Evolutionary conservation across 176 grass and related monocot genomes (phyloP).

Genomic region (Thalia dealbata): DNA sequence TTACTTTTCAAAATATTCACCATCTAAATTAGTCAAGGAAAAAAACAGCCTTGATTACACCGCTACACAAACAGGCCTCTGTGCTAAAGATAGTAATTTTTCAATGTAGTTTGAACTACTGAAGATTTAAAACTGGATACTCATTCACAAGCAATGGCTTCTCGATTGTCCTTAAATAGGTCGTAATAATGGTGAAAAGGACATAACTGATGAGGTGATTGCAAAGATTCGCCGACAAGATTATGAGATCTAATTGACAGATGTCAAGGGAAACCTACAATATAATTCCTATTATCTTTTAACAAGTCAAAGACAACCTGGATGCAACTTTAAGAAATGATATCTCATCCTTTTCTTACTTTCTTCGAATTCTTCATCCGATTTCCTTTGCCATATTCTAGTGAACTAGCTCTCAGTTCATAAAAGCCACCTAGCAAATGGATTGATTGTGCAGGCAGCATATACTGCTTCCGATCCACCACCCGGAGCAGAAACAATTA

Average conservation of each 20-base stretch:
- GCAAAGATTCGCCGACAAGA: no score
- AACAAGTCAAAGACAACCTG: neutral
- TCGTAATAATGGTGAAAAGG: no score
- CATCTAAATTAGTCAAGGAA: neutral
- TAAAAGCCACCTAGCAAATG: neutral
- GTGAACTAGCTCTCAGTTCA: no score
- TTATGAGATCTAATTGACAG: neutral
- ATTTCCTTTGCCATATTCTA: neutral
- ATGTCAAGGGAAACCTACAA: neutral
- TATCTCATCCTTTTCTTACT: neutral
- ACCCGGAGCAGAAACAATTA: no score
- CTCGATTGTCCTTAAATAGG: neutral
- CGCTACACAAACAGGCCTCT: neutral
- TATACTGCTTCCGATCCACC: neutral
- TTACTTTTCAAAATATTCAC: neutral
- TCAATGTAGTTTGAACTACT: neutral
- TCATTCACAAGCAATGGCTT: neutral
- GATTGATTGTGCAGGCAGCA: neutral
- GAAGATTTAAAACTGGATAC: neutral
- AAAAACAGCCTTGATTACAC: neutral
- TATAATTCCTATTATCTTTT: neutral
- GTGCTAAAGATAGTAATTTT: neutral
- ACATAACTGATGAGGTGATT: no score
- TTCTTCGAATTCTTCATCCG: neutral
- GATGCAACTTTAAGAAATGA: neutral